Base-by-base conservation (phyloP, 2,329 filamentous ascomycete genomes). In the Ceratocystis cubensis region DNA sequence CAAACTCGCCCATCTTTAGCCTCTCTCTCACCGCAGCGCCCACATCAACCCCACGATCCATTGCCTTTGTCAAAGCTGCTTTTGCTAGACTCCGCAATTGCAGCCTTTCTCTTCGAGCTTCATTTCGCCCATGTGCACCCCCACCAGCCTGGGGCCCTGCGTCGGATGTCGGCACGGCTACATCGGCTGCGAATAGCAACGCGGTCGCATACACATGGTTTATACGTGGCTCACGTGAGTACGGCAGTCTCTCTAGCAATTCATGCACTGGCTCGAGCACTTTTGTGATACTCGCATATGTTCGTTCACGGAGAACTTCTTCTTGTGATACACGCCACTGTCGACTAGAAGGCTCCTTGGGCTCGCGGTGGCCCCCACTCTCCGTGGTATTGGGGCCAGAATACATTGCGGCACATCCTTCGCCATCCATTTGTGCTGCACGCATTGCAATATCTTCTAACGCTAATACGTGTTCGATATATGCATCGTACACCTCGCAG, bases 401-500 rank as follows among this genome's bases (percentile, higher is more conserved):
- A 41, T 41, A 41, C 3, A 15, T 41, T 41, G 37, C 37, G 37
- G 13, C 37, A 41, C 37, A 15, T 1, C 10, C 65, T 33, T 41
- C 41, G 41, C 50, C 25, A 33, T 50, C 25, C 33, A 15, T 22
- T 33, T 30, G 20, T 64, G 57, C 8, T 62, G 65, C 22, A 66
- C 71, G 63, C 17, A 37, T 30, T 3, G 15, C 65, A 56, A 65
- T 70, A 61, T 64, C 50, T 57, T 69, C 65, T 41, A 53, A 25
- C 10, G 75, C 80, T 63, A 73, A 72, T 65, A 74, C 76, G 72
- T 82, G 82, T 77, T 85, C 85, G 61, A 83, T 79, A 72, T 89
- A 83, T 1, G 86, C 79, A 69, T 88, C 84, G 73, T 90, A 92
- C 64, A 96, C 82, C 83, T 94, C 93, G 59, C 91, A 82, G 62